These are phyloP conservation scores for Pseudogymnoascus sp. DNA, from an alignment of 2,329 filamentous ascomycete genomes.

Conservation along the genomic window DNA sequence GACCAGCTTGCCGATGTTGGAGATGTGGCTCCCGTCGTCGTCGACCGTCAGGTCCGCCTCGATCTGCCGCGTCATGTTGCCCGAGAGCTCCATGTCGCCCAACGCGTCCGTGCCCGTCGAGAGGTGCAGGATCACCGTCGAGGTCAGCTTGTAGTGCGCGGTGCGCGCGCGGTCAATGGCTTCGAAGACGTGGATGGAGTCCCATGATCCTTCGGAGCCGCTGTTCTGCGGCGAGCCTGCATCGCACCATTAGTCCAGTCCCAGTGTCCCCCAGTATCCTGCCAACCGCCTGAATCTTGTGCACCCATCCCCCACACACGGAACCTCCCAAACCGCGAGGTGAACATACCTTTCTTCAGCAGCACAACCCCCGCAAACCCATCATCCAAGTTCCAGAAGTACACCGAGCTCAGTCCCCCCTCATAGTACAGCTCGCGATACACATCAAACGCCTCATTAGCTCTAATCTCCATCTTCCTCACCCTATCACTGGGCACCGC, in stretches of 20 bases:
- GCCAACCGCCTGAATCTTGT: too few relatives aligned
- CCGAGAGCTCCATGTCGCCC: slow-evolving; percentile 83
- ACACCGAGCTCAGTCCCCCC: slow-evolving; percentile 90
- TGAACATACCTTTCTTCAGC: slow-evolving; percentile 74
- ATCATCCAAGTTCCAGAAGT: slow-evolving; percentile 97
- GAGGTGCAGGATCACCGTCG: slow-evolving; percentile 87
- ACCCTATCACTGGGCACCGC: slow-evolving; percentile 85
- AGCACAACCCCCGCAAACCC: slow-evolving; percentile 94
- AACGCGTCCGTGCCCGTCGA: slow-evolving; percentile 59
- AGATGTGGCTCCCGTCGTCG: slow-evolving; percentile 85
- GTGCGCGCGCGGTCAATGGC: slow-evolving; percentile 84
- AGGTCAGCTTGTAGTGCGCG: slow-evolving; percentile 96
- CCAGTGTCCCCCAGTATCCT: too few relatives aligned
- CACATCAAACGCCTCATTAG: slow-evolving; percentile 94
- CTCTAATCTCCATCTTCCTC: slow-evolving; percentile 84
- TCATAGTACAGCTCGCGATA: slow-evolving; percentile 97
- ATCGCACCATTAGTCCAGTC: not conserved
- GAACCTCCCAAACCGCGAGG: too few relatives aligned
- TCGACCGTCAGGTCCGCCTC: slow-evolving; percentile 87
- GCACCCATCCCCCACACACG: too few relatives aligned
- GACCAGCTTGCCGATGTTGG: slow-evolving; percentile 86
- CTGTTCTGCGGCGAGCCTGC: slow-evolving; percentile 57
- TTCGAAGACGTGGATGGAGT: slow-evolving; percentile 98
- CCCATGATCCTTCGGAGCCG: slow-evolving; percentile 76
- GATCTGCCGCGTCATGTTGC: slow-evolving; percentile 96